Evolutionary conservation across 1,284 basidiomycete genomes (phyloP), one percentile per base, ranked within the genome.

Genomic region (Erythrobasidium hasegawianum): DNA sequence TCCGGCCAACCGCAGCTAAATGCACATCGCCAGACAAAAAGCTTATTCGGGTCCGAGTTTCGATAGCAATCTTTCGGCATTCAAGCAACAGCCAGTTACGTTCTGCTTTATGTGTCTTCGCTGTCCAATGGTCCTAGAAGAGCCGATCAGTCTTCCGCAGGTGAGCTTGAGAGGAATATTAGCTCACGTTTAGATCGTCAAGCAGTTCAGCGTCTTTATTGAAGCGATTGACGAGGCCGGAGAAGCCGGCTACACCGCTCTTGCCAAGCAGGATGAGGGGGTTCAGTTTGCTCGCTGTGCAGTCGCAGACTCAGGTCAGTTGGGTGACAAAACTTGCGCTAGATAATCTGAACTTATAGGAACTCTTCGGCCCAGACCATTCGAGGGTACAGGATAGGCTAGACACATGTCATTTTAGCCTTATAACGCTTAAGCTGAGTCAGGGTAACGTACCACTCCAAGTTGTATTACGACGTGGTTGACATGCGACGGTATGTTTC

Each of bases 81-180:
- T 87, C 83, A 68, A 87, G 82, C 39, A 98, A 84, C 16, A 97
- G 82, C 85, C 85, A 87, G 76, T 97, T 97, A 58, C 95, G 86
- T 77, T 97, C 95, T 78, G 83, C 82, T 86, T 96, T 81, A 72
- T 81, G 80, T 2, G 71, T 71, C 20, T 41, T 29, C 18, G 66
- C 43, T 4, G 43, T 47, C 43, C 43, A 47, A 16, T 47, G 43
- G 43, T 47, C 43, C 43, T 47, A 20, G 16, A 20, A 18, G 8
- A 18, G 24, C 24, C 7, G n/a, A 14, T 18, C 22, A n/a, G 16
- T 47, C 4, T 20, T 5, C 7, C 16, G 4, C 11, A n/a, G n/a
- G 8, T 5, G 8, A n/a, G 22, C 24, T 55, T 4, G 26, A n/a
- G n/a, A n/a, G 4, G n/a, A 20, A 8, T n/a, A 4, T 18, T n/a